Conservation (phyloP, 345 rosid genomes). For the Brassica rapa region DNA sequence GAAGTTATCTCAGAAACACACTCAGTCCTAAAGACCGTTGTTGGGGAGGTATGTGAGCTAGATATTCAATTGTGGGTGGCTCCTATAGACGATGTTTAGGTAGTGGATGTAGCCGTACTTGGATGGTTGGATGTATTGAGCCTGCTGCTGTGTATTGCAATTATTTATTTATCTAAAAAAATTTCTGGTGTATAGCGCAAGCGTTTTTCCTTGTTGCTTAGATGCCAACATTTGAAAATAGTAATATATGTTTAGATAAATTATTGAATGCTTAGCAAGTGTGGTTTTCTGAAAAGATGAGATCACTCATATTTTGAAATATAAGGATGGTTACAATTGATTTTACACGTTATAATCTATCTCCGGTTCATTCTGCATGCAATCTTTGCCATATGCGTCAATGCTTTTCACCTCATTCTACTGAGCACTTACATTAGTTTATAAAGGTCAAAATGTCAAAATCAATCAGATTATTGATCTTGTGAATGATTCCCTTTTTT, state of each 20-base stretch:
- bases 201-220: constrained; percentile 19
- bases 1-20: constrained; percentile 96
- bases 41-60: constrained; percentile 68
- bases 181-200: neutral
- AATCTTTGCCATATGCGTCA: neutral
- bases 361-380: neutral
- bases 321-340: neutral
- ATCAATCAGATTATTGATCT: constrained; percentile 14
- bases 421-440: constrained; percentile 3
- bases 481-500: neutral
- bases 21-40: constrained; percentile 65
- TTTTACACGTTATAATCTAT: neutral
- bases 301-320: neutral
- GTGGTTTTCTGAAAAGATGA: neutral
- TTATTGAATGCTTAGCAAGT: constrained; percentile 2
- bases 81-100: constrained; percentile 14
- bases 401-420: neutral
- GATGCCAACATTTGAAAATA: neutral
- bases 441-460: neutral
- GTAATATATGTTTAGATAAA: neutral
- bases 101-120: constrained; percentile 23
- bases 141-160: constrained; percentile 9
- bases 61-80: constrained; percentile 9
- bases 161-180: neutral
- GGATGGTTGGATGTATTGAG: constrained; percentile 17